phyloP scores from a whole-genome alignment of 1,284 basidiomycete genomes.

The Cronartium quercuum region DNA sequence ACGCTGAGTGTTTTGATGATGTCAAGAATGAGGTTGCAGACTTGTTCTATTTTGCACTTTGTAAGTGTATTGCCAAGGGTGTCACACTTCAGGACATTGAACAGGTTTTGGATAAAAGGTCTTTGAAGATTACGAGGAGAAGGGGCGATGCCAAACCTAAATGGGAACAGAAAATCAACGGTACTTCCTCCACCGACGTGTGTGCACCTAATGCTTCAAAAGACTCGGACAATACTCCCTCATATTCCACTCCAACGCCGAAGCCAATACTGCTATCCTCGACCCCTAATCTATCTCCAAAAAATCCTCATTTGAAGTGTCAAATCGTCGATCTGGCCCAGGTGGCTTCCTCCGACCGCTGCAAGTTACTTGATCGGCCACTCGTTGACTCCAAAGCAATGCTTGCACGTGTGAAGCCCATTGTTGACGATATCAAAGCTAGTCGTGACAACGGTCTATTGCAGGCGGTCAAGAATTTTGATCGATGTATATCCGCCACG shows the following conservation, averaged over 20 bases:
- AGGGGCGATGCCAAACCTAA: slow-evolving; percentile 90
- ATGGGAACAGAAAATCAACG: slow-evolving; percentile 56
- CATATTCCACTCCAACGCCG: background rate
- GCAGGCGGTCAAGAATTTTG: slow-evolving; percentile 43
- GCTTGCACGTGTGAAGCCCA: slow-evolving; percentile 51
- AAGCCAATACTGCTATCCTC: background rate
- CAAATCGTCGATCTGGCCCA: slow-evolving; percentile 39
- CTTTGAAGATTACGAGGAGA: slow-evolving; percentile 77
- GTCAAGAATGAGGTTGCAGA: slow-evolving; percentile 97
- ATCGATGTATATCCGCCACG: background rate
- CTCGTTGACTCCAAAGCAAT: slow-evolving; percentile 26
- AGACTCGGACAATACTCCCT: background rate
- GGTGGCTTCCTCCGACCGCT: background rate
- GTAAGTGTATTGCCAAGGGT: slow-evolving; percentile 77
- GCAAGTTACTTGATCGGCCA: slow-evolving; percentile 17
- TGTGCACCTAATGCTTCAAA: background rate
- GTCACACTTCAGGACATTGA: slow-evolving; percentile 81
- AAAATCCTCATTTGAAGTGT: slow-evolving; percentile 5
- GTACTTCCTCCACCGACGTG: background rate
- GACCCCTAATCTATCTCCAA: background rate
- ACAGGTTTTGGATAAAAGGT: slow-evolving; percentile 74
- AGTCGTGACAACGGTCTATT: slow-evolving; percentile 55
- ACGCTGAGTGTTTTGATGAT: slow-evolving; percentile 71
- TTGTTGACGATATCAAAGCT: slow-evolving; percentile 46
- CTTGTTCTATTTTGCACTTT: slow-evolving; percentile 85